Evolutionary conservation across 164 flowering plant genomes (phyloP).

Genomic region (Umbilicus rupestris): DNA sequence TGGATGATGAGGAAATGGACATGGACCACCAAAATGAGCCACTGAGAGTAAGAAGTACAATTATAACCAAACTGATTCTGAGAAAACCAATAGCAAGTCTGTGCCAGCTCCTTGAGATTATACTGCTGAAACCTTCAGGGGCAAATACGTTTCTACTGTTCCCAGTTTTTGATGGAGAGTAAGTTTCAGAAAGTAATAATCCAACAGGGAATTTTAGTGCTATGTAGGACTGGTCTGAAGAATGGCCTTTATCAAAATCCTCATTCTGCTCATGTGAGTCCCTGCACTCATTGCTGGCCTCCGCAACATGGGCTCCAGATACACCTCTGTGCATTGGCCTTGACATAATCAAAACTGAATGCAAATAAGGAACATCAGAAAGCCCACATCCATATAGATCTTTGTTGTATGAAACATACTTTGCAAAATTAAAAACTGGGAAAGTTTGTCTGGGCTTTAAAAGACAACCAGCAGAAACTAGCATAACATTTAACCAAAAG

Average conservation of each 20-base stretch:
- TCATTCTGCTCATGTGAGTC: slow-evolving; percentile 71
- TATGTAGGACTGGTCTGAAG: slow-evolving; percentile 28
- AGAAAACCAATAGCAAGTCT: slow-evolving; percentile 36
- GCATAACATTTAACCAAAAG: no score
- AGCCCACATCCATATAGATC: no score
- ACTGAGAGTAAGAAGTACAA: slow-evolving; percentile 59
- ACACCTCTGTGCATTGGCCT: slow-evolving; percentile 69
- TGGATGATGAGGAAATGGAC: slow-evolving; percentile 49
- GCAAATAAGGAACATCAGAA: not conserved
- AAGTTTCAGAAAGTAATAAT: slow-evolving; percentile 26
- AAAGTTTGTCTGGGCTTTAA: no score
- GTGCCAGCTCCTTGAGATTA: slow-evolving; percentile 42
- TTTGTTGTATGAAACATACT: not conserved
- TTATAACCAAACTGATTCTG: slow-evolving; percentile 47
- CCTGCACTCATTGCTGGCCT: slow-evolving; percentile 33
- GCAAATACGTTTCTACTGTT: slow-evolving; percentile 45
- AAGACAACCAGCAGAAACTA: no score
- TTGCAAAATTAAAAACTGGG: no score
- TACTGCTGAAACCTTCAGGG: slow-evolving; percentile 39
- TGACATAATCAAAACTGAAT: slow-evolving; percentile 43
- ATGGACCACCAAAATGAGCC: slow-evolving; percentile 92
- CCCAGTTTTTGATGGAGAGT: slow-evolving; percentile 36
- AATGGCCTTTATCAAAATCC: slow-evolving; percentile 28
- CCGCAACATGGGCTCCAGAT: slow-evolving; percentile 39
- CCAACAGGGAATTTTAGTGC: slow-evolving; percentile 36